Conservation (phyloP, 768 basidiomycete species). For the Heimioporus sp. region DNA sequence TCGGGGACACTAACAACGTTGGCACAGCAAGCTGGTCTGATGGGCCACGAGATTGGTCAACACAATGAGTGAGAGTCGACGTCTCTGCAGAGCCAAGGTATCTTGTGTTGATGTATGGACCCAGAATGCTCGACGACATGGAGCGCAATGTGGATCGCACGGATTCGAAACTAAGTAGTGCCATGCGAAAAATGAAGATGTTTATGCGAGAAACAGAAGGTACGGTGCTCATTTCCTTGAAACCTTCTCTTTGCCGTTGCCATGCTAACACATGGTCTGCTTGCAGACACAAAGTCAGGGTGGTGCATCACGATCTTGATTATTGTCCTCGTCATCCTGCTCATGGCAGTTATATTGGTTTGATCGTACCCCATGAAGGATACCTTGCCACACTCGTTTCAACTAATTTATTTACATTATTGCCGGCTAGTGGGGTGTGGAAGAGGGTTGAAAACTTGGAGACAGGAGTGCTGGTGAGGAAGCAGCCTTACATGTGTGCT, state of each 20-base stretch:
- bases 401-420: slow-evolving; percentile 16
- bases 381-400: slow-evolving; percentile 7
- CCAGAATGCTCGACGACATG: slow-evolving; percentile 78
- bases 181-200: slow-evolving; percentile 68
- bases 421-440: neutral
- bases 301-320: slow-evolving; percentile 90
- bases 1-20: slow-evolving; percentile 82
- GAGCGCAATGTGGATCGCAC: slow-evolving; percentile 71
- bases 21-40: slow-evolving; percentile 88
- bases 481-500: no score
- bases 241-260: neutral
- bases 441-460: neutral
- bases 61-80: slow-evolving; percentile 77
- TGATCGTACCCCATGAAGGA: slow-evolving; percentile 30
- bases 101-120: neutral
- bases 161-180: slow-evolving; percentile 60
- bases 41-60: slow-evolving; percentile 89
- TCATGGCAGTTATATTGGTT: slow-evolving; percentile 78
- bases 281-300: slow-evolving; percentile 76
- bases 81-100: slow-evolving; percentile 9
- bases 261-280: neutral
- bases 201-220: slow-evolving; percentile 87
- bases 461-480: no score
- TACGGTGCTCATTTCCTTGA: slow-evolving; percentile 20
- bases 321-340: slow-evolving; percentile 70